These are phyloP conservation scores for Choanephora cucurbitarum DNA, from an alignment of 371 early-diverging fungal species.

Conservation along the genomic window DNA sequence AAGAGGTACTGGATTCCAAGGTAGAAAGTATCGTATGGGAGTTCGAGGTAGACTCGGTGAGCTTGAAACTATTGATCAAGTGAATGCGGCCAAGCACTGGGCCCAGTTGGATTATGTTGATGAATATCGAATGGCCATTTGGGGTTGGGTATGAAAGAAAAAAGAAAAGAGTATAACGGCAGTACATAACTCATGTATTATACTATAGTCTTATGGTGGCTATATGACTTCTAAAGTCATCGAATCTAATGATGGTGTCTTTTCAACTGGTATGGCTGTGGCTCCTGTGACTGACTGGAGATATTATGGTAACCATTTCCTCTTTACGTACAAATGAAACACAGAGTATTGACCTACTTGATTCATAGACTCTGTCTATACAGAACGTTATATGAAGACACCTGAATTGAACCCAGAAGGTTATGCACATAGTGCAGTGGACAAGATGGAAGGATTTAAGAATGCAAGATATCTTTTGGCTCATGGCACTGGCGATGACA, in stretches of 20 bases:
- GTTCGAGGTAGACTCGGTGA: slow-evolving; percentile 80
- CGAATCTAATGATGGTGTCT: slow-evolving; percentile 82
- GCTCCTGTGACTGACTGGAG: slow-evolving; percentile 97
- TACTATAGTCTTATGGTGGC: slow-evolving; percentile 86
- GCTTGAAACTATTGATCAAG: slow-evolving; percentile 83
- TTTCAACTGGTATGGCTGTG: slow-evolving; percentile 88
- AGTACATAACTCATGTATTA: neutral
- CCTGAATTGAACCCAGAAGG: slow-evolving; percentile 78
- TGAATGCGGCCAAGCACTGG: slow-evolving; percentile 80
- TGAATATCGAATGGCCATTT: slow-evolving; percentile 77
- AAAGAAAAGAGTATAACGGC: slow-evolving; percentile 19
- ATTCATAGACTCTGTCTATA: slow-evolving; percentile 84
- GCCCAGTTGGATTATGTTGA: slow-evolving; percentile 72
- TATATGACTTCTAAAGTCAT: slow-evolving; percentile 85
- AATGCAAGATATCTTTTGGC: slow-evolving; percentile 78
- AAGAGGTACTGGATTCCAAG: slow-evolving; percentile 86
- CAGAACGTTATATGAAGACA: slow-evolving; percentile 95
- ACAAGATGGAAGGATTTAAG: slow-evolving; percentile 81
- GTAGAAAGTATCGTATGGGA: slow-evolving; percentile 74
- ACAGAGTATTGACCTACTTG: no score
- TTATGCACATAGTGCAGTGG: slow-evolving; percentile 79
- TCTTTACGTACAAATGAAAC: no score
- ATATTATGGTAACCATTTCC: slow-evolving; percentile 71
- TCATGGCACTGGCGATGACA: slow-evolving; percentile 95
- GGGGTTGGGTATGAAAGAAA: slow-evolving; percentile 79